phyloP scores from a whole-genome alignment of 202 grass and related monocot species.

The Hordeum pubiflorum region DNA sequence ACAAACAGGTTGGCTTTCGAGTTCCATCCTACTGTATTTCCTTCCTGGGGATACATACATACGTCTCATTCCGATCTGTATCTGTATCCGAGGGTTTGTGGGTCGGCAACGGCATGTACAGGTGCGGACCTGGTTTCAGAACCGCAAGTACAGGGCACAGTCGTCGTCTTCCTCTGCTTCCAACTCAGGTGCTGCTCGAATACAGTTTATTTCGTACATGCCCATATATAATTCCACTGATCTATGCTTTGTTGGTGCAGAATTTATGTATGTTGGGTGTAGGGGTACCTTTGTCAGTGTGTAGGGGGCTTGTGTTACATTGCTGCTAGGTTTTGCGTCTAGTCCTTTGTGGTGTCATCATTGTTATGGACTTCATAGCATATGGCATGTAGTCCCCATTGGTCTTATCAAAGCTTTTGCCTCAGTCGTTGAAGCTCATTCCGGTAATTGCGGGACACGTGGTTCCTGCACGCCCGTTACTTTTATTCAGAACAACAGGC shows the following conservation, averaged over 20 bases:
- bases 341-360: too few relatives aligned
- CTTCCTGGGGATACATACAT: not conserved
- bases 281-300: not conserved
- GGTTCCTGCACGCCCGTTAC: not conserved
- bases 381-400: too few relatives aligned
- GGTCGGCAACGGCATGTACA: conserved; percentile 8
- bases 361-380: too few relatives aligned
- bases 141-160: conserved; percentile 64
- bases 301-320: not conserved
- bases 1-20: conserved; percentile 54
- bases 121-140: conserved; percentile 99
- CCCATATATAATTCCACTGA: not conserved
- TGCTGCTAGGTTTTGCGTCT: not conserved
- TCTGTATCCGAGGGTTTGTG: not conserved
- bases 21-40: not conserved
- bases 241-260: not conserved
- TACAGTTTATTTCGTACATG: too few relatives aligned
- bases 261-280: not conserved
- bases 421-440: too few relatives aligned
- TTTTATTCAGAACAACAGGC: not conserved
- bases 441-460: not conserved
- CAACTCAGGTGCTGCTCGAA: conserved; percentile 29
- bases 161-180: conserved; percentile 12
- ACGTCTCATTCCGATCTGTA: conserved; percentile 21
- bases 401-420: too few relatives aligned